phyloP scores from a whole-genome alignment of 371 early-diverging fungal species.

The Gilbertella persicaria region DNA sequence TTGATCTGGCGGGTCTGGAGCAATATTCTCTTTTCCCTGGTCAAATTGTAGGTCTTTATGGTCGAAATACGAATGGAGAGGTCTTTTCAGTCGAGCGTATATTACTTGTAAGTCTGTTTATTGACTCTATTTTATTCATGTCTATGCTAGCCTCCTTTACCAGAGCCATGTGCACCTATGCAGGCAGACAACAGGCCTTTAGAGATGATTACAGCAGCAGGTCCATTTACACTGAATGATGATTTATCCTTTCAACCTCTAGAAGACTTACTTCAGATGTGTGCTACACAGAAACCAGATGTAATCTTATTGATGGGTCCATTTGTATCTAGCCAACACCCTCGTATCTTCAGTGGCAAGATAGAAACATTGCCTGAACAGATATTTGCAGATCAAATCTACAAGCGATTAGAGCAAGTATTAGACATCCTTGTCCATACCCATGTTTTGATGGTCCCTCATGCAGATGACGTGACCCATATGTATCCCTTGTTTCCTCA shows the following conservation, averaged over 20 bases:
- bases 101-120: slow-evolving; percentile 19
- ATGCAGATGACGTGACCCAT: slow-evolving; percentile 70
- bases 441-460: slow-evolving; percentile 72
- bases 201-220: slow-evolving; percentile 73
- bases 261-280: slow-evolving; percentile 63
- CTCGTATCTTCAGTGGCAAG: slow-evolving; percentile 57
- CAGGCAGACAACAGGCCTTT: slow-evolving; percentile 48
- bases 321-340: slow-evolving; percentile 77
- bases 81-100: slow-evolving; percentile 27
- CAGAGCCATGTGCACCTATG: slow-evolving; percentile 31
- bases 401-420: slow-evolving; percentile 50
- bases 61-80: slow-evolving; percentile 34
- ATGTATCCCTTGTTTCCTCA: slow-evolving; percentile 83
- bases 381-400: slow-evolving; percentile 63
- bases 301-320: slow-evolving; percentile 85
- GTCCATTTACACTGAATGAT: slow-evolving; percentile 83
- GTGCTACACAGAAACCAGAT: slow-evolving; percentile 69
- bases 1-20: slow-evolving; percentile 57
- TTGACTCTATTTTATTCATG: neutral
- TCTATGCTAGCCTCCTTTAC: slow-evolving; percentile 35
- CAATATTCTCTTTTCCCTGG: slow-evolving; percentile 74
- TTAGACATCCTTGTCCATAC: slow-evolving; percentile 41
- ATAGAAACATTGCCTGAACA: slow-evolving; percentile 61
- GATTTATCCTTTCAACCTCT: slow-evolving; percentile 81
- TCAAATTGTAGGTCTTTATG: slow-evolving; percentile 60